phyloP scores from a whole-genome alignment of 106 monocot species.

The Dendrobium nobile region DNA sequence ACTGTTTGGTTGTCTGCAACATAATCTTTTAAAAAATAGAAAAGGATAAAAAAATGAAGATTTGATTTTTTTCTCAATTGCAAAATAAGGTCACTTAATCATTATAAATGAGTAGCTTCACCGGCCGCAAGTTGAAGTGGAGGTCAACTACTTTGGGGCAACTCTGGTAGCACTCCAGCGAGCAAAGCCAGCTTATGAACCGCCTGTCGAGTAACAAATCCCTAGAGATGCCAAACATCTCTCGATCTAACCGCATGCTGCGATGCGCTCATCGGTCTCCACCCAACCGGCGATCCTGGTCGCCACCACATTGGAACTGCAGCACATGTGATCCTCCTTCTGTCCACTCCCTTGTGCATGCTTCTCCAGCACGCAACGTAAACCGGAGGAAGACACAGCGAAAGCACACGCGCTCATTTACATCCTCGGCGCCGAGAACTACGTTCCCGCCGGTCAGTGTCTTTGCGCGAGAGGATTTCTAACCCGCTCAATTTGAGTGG shows the following conservation, averaged over 20 bases:
- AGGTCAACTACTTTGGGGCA: constrained; percentile 29
- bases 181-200: constrained; percentile 22
- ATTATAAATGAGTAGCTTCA: neutral
- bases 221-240: constrained; percentile 18
- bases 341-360: neutral
- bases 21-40: neutral
- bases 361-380: constrained; percentile 42
- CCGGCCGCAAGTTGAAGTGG: constrained; percentile 30
- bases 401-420: constrained; percentile 29
- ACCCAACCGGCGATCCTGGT: constrained; percentile 8
- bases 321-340: constrained; percentile 4
- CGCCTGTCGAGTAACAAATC: constrained; percentile 10
- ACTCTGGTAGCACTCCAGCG: constrained; percentile 10
- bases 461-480: constrained; percentile 1
- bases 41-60: no score
- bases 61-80: no score
- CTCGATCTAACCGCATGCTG: constrained; percentile 20
- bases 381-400: constrained; percentile 29
- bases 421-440: constrained; percentile 53
- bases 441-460: constrained; percentile 43
- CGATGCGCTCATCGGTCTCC: constrained; percentile 26
- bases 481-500: no score
- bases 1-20: no score
- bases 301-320: constrained; percentile 10
- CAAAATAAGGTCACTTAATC: no score